phyloP scores from a whole-genome alignment of 495 filamentous ascomycete species.

The Xylaria longipes region DNA sequence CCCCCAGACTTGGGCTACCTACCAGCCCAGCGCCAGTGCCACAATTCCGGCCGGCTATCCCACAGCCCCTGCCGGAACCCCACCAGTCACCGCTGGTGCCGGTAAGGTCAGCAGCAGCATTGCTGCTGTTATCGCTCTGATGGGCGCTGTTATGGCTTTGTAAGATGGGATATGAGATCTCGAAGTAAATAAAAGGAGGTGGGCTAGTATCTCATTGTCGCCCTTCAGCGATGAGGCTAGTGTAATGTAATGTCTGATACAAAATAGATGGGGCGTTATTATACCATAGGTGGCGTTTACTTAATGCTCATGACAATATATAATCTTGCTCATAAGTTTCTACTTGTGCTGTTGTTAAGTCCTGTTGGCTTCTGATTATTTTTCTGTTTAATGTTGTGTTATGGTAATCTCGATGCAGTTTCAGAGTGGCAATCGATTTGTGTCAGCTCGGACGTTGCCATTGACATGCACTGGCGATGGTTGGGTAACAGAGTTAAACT shows the following conservation, averaged over 20 bases:
- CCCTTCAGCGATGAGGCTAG: not conserved
- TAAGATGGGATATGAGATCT: not conserved
- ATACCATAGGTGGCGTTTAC: slow-evolving; percentile 12
- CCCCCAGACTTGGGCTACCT: slow-evolving; percentile 27
- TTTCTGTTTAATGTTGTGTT: not conserved
- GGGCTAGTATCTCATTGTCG: not conserved
- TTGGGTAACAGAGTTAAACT: too few species aligned
- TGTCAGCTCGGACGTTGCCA: too few species aligned
- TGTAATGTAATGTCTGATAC: slow-evolving; percentile 20
- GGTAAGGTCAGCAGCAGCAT: slow-evolving; percentile 37
- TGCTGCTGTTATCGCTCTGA: slow-evolving; percentile 33
- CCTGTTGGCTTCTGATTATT: not conserved
- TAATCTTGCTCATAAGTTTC: slow-evolving; percentile 20
- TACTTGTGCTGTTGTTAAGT: not conserved
- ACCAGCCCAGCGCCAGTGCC: slow-evolving; percentile 31
- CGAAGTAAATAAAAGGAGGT: not conserved
- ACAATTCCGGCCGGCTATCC: slow-evolving; percentile 23
- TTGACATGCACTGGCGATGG: too few species aligned
- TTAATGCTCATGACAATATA: slow-evolving; percentile 29
- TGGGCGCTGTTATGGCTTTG: slow-evolving; percentile 35
- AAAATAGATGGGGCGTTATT: slow-evolving; percentile 17
- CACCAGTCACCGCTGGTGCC: slow-evolving; percentile 36
- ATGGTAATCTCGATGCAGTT: too few species aligned
- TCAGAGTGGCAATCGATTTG: too few species aligned
- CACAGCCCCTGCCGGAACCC: slow-evolving; percentile 27